Evolutionary conservation across 495 filamentous ascomycete species (phyloP).

Genomic region (Amorphotheca resinae): DNA sequence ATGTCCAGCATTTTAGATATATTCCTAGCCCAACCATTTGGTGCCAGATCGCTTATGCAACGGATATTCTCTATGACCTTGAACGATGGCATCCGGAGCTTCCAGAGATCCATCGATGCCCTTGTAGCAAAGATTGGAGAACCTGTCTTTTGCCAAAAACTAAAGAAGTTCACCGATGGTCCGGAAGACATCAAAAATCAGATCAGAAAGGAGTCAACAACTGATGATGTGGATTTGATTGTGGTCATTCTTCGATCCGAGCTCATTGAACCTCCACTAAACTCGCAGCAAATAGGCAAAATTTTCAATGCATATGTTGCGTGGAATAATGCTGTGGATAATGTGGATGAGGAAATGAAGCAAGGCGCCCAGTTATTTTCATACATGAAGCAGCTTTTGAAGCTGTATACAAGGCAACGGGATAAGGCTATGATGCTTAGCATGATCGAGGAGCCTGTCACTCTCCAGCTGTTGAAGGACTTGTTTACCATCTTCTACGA

Average conservation of each 20-base stretch:
- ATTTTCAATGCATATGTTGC: slow-evolving; percentile 94
- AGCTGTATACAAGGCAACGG: slow-evolving; percentile 78
- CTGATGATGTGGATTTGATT: slow-evolving; percentile 67
- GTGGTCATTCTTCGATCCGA: slow-evolving; percentile 73
- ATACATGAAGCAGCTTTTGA: slow-evolving; percentile 86
- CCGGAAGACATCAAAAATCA: slow-evolving; percentile 60
- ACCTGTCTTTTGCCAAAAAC: slow-evolving; percentile 62
- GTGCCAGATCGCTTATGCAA: slow-evolving; percentile 78
- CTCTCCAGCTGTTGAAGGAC: slow-evolving; percentile 84
- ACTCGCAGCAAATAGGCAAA: slow-evolving; percentile 59
- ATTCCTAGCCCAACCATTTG: slow-evolving; percentile 91
- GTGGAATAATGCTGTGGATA: slow-evolving; percentile 88
- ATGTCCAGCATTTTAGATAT: slow-evolving; percentile 89
- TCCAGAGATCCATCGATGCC: slow-evolving; percentile 75
- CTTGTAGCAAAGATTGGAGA: slow-evolving; percentile 66
- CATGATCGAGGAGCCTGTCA: slow-evolving; percentile 90
- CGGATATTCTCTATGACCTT: slow-evolving; percentile 85
- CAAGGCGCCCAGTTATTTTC: slow-evolving; percentile 84
- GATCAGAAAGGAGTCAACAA: slow-evolving; percentile 56
- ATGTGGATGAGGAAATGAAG: slow-evolving; percentile 78
- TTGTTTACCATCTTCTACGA: slow-evolving; percentile 99
- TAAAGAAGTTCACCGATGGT: slow-evolving; percentile 64
- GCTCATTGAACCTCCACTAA: slow-evolving; percentile 53
- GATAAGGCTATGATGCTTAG: slow-evolving; percentile 96
- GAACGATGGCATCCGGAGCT: slow-evolving; percentile 72